Evolutionary conservation across 129 eudicot species (phyloP).

Genomic region (Erigeron canadensis): DNA sequence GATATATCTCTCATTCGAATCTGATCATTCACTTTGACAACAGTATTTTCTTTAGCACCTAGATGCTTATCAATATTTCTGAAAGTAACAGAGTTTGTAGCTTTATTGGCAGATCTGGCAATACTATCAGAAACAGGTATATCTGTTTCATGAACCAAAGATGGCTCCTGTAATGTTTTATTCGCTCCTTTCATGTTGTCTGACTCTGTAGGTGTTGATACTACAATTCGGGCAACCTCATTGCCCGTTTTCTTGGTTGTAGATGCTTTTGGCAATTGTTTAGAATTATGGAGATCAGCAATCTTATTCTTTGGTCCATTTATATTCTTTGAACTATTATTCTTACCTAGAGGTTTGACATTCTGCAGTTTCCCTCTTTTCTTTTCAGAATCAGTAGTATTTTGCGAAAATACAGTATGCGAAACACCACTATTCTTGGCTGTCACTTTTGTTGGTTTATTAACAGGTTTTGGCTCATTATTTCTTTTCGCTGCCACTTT

Average conservation of each 20-base stretch:
- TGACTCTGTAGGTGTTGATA: slow-evolving; percentile 26
- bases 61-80: slow-evolving; percentile 27
- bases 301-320: slow-evolving; percentile 7
- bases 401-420: slow-evolving; percentile 16
- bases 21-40: slow-evolving; percentile 38
- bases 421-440: slow-evolving; percentile 18
- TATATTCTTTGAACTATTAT: slow-evolving; percentile 26
- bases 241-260: slow-evolving; percentile 40
- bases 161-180: slow-evolving; percentile 27
- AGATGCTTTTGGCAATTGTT: slow-evolving; percentile 43
- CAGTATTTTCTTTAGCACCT: slow-evolving; percentile 21
- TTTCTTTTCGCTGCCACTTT: slow-evolving; percentile 39
- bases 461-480: slow-evolving; percentile 18
- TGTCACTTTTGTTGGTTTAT: slow-evolving; percentile 19
- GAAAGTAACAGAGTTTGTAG: slow-evolving; percentile 27
- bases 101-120: slow-evolving; percentile 26
- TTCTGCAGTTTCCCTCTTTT: slow-evolving; percentile 24
- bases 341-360: slow-evolving; percentile 31
- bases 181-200: slow-evolving; percentile 17
- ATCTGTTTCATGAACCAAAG: slow-evolving; percentile 33
- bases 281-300: slow-evolving; percentile 33
- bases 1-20: slow-evolving; percentile 31
- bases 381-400: slow-evolving; percentile 29
- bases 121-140: slow-evolving; percentile 25
- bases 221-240: slow-evolving; percentile 8